These are phyloP conservation scores for Cyberlindnera euphorbiiphila DNA, from an alignment of 805 yeast genomes.

Conservation along the genomic window DNA sequence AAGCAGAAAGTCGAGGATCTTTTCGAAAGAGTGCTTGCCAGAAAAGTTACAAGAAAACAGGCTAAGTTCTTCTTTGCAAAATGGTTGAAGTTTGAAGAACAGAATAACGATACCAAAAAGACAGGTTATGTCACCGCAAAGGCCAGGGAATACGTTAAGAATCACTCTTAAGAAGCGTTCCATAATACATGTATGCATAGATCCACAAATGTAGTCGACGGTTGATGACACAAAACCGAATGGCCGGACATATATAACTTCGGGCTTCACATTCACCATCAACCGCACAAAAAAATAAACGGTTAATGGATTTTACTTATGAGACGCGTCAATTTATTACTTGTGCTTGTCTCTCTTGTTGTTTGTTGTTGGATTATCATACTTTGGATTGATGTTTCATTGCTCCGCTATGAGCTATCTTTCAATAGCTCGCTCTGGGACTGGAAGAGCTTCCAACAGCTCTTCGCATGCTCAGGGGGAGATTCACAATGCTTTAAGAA, in stretches of 20 bases:
- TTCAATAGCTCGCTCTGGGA: no score
- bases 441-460: constrained; percentile 8
- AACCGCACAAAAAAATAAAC: no score
- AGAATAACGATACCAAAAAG: constrained; percentile 59
- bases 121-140: constrained; percentile 84
- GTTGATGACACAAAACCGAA: neutral
- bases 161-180: constrained; percentile 1
- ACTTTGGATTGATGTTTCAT: no score
- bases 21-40: constrained; percentile 72
- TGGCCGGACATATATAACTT: neutral
- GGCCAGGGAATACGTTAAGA: constrained; percentile 72
- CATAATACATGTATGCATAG: neutral
- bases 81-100: constrained; percentile 82
- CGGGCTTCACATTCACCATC: no score
- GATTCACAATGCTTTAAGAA: constrained; percentile 14
- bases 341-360: no score
- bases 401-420: no score
- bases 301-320: no score
- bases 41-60: constrained; percentile 75
- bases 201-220: neutral
- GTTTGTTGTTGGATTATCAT: neutral
- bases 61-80: constrained; percentile 93
- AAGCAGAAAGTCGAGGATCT: constrained; percentile 68
- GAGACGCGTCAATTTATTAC: no score
- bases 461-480: constrained; percentile 13